Evolutionary conservation across 768 basidiomycete species (phyloP).

Genomic region (Pleurotus citrinopileatus): DNA sequence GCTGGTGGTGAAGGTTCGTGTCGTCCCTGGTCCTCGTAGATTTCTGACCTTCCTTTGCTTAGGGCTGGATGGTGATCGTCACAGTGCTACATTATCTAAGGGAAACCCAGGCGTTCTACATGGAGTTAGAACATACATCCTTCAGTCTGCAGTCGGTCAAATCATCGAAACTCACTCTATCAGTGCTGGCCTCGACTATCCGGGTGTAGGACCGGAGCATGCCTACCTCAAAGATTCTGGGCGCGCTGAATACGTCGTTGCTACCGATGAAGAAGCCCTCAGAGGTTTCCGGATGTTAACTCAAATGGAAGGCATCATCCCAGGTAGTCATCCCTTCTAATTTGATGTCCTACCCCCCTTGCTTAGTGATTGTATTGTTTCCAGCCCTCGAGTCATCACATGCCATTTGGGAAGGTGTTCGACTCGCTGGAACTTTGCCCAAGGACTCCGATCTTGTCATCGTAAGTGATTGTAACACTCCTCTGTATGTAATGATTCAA

Average conservation of each 20-base stretch:
- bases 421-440: slow-evolving; percentile 78
- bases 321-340: slow-evolving; percentile 59
- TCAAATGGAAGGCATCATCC: slow-evolving; percentile 96
- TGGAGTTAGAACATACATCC: slow-evolving; percentile 92
- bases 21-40: not conserved
- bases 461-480: slow-evolving; percentile 43
- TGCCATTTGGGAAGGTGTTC: slow-evolving; percentile 90
- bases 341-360: too few relatives aligned
- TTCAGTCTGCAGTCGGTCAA: slow-evolving; percentile 87
- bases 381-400: slow-evolving; percentile 92
- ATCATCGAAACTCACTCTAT: slow-evolving; percentile 97
- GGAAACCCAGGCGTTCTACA: slow-evolving; percentile 95
- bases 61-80: slow-evolving; percentile 80
- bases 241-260: slow-evolving; percentile 88
- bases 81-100: slow-evolving; percentile 91
- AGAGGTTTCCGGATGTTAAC: slow-evolving; percentile 90
- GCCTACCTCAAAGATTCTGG: slow-evolving; percentile 95
- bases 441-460: slow-evolving; percentile 88
- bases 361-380: too few relatives aligned
- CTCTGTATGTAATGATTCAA: not conserved
- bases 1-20: slow-evolving; percentile 89
- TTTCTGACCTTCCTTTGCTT: not conserved
- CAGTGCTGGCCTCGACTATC: slow-evolving; percentile 94
- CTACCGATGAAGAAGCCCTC: slow-evolving; percentile 92
- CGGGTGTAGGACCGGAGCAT: slow-evolving; percentile 97